Conservation (phyloP, 495 filamentous ascomycete species). For the Penicillium diatomitis region DNA sequence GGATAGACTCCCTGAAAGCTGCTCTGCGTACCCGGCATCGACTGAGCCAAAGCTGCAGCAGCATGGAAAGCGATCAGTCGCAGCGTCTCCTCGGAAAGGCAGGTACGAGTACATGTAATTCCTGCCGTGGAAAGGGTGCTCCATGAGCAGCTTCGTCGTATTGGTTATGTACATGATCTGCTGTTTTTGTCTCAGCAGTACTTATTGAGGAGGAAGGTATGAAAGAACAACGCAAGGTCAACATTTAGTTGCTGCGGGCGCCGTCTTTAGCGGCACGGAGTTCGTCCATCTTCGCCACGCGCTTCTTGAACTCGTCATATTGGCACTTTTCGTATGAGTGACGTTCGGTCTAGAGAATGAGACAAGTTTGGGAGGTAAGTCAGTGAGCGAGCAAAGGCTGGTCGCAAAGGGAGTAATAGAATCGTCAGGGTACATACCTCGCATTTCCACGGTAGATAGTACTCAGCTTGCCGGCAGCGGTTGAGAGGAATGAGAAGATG, state of each 20-base stretch:
- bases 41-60: no score
- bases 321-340: constrained; percentile 99
- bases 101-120: constrained; percentile 1
- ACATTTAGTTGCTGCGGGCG: constrained; percentile 71
- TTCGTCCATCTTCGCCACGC: constrained; percentile 97
- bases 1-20: no score
- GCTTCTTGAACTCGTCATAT: constrained; percentile 96
- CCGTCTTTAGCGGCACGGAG: constrained; percentile 78
- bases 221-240: not conserved
- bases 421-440: constrained; percentile 51
- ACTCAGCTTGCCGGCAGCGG: constrained; percentile 82
- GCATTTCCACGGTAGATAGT: constrained; percentile 97
- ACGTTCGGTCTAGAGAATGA: constrained; percentile 63
- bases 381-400: not conserved
- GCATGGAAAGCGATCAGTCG: no score
- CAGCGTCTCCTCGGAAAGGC: no score
- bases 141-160: constrained; percentile 34
- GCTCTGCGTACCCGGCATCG: no score
- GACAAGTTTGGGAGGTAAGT: not conserved
- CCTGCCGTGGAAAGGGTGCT: constrained; percentile 30
- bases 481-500: constrained; percentile 92
- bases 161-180: constrained; percentile 39
- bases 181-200: constrained; percentile 19
- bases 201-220: constrained; percentile 11
- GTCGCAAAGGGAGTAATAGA: not conserved